Evolutionary conservation across 345 rosid species (phyloP), one percentile per base, ranked within the genome.

Genomic region (Syzygium grande): DNA sequence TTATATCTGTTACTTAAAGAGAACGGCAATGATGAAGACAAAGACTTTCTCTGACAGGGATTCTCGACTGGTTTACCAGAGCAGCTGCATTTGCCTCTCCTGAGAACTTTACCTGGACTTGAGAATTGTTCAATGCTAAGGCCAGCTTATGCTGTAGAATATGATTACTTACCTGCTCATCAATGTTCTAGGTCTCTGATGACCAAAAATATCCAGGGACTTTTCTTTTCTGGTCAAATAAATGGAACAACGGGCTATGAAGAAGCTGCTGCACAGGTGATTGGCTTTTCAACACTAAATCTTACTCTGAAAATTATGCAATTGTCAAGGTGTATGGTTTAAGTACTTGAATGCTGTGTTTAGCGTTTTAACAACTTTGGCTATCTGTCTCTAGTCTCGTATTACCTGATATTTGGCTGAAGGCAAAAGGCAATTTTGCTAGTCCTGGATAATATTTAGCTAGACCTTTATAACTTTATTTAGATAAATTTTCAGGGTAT

Each of bases 221-320:
- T 97, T 91, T 97, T 97, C 94, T 96, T 97, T 90, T 97, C 99
- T 89, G 99, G 99, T 92, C 99, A 96, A 92, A 97, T 97, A 90
- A 97, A 97, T 86, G 99, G 99, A 89, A 97, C 99, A 59, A 97
- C 99, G 52, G 99, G 99, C 88, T 97, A 97, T 90, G 99, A 97
- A 93, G 99, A 96, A 90, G 99, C 99, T 93, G 99, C 99, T n/a
- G 98, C 99, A 27, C 99, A 97, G 98, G 99, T 97, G 49, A 73
- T 38, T 73, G 46, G 49, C 80, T 73, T 73, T 73, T 73, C 49
- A 34, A 73, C 25, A 10, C 80, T 68, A 73, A 73, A 19, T 73
- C 46, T 34, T 73, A 34, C 80, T 73, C 80, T 34, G 7, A 73
- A 73, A 73, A 34, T 34, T 30, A 73, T 17, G 34, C 80, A 73